Base-by-base conservation (phyloP, 2,329 filamentous ascomycete genomes). In the Trichophyton rubrum region DNA sequence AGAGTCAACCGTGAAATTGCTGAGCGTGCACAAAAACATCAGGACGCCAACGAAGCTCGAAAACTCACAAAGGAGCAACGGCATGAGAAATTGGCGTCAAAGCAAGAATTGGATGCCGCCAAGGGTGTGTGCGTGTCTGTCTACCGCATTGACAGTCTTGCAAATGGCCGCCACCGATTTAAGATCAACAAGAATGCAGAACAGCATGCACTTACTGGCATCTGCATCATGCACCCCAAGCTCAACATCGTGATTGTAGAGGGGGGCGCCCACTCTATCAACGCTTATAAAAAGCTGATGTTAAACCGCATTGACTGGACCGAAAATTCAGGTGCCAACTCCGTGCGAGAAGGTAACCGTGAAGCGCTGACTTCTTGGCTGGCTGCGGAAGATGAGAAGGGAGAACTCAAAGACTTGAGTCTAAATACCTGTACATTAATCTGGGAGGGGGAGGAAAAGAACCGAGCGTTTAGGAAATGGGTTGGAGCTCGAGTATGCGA, bases 151-250 rank as follows among this genome's bases (percentile, higher is more conserved):
- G 83, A 87, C 68, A 93, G 84, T 67, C 81, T 99, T n/a, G 87
- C 88, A 56, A 96, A 95, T 69, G 91, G 90, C 20, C 87, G 93
- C 68, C 91, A 97, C 72, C 85, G 93, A 9, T 99, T 91, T 78
- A 95, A 96, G 74, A 87, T 99, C 67, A 85, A 85, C 70, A 87
- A 89, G 71, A 97, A 97, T 68, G 92, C 92, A 0, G 91, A 97
- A 68, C 89, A 99, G 70, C 79, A 90, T 64, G 85, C 83, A 3
- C 82, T 97, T 24, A 95, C 90, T 0, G 93, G 93, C 11, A 84
- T 92, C n/a, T 95, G 90, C 67, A 83, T 99, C 65, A 85, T 96
- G 80, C 85, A 96, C 69, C 93, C 93, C 0, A 87, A 86, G 65
- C 86, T 96, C 74, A 95, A 88, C 70, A 76, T 99, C 2, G 84